A percentile compares a stretch with the other conserved stretches of the same genome.
Conservation (phyloP, 805 yeast genomes). For the Metahyphopichia silvanorum region DNA sequence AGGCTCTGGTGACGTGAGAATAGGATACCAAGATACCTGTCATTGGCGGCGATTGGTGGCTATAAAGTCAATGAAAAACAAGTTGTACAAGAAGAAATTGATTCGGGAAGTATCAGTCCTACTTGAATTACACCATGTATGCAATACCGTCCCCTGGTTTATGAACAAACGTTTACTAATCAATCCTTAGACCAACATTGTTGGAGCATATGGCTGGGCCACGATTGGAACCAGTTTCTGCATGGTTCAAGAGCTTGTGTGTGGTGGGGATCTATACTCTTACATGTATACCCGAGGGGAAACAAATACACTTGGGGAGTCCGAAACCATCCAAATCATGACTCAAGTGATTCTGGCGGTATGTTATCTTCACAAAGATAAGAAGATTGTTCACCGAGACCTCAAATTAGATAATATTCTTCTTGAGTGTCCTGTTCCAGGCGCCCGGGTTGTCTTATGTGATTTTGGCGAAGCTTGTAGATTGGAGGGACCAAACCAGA, state of each 20-base stretch:
- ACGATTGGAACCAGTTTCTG: conserved; percentile 26
- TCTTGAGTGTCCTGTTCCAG: conserved; percentile 49
- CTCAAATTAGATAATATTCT: conserved; percentile 64
- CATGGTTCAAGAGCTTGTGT: conserved; percentile 46
- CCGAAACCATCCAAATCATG: conserved; percentile 49
- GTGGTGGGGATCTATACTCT: conserved; percentile 61
- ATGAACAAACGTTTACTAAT: neutral
- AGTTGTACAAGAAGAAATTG: neutral
- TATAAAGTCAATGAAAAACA: conserved; percentile 41
- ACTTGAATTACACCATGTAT: neutral
- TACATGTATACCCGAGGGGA: conserved; percentile 43
- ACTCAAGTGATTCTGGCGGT: conserved; percentile 59
- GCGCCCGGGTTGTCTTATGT: conserved; percentile 54
- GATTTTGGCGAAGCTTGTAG: conserved; percentile 59
- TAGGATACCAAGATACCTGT: conserved; percentile 22
- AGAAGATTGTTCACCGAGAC: conserved; percentile 62
- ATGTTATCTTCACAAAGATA: conserved; percentile 46
- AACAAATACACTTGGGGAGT: conserved; percentile 46
- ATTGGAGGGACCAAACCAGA: conserved; percentile 13
- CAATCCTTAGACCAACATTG: conserved; percentile 45
- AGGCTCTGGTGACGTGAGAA: conserved; percentile 54
- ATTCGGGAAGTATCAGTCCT: neutral
- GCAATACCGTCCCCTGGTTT: neutral
- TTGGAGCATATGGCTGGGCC: conserved; percentile 38
- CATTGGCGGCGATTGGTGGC: conserved; percentile 43